phyloP scores from a whole-genome alignment of 2,329 filamentous ascomycete species.

The Fusarium avenaceum region DNA sequence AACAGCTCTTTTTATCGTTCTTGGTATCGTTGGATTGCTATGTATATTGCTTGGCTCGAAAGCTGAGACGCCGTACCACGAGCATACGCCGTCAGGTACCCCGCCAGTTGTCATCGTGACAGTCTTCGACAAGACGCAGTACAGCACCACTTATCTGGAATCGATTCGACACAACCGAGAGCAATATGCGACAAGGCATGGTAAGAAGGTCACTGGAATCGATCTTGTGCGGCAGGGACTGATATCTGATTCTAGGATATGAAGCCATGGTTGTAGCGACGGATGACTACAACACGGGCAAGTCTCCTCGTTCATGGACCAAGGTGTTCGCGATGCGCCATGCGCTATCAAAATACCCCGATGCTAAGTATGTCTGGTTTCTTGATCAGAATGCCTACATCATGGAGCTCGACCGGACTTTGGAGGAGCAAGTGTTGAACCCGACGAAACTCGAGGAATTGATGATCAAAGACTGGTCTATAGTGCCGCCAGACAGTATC shows the following conservation, averaged over 20 bases:
- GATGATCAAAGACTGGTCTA: slow-evolving; percentile 87
- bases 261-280: slow-evolving; percentile 83
- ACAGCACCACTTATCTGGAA: slow-evolving; percentile 76
- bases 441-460: slow-evolving; percentile 75
- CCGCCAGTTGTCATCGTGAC: slow-evolving; percentile 85
- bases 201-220: slow-evolving; percentile 62
- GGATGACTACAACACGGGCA: slow-evolving; percentile 79
- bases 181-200: slow-evolving; percentile 87
- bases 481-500: slow-evolving; percentile 95
- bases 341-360: slow-evolving; percentile 83
- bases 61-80: slow-evolving; percentile 50
- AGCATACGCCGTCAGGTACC: slow-evolving; percentile 64
- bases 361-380: slow-evolving; percentile 86
- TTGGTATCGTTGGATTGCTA: slow-evolving; percentile 70
- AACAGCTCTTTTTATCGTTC: slow-evolving; percentile 66
- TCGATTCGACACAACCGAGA: slow-evolving; percentile 85
- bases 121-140: slow-evolving; percentile 76
- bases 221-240: slow-evolving; percentile 3
- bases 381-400: slow-evolving; percentile 88
- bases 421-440: slow-evolving; percentile 80
- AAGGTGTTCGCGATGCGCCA: slow-evolving; percentile 89
- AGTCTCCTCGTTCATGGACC: slow-evolving; percentile 75
- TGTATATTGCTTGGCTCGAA: slow-evolving; percentile 67
- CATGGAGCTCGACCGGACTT: slow-evolving; percentile 80
- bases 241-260: slow-evolving; percentile 75